Base-by-base conservation (phyloP, 2,329 filamentous ascomycete genomes). In the Xylariomycetidae sp. region DNA sequence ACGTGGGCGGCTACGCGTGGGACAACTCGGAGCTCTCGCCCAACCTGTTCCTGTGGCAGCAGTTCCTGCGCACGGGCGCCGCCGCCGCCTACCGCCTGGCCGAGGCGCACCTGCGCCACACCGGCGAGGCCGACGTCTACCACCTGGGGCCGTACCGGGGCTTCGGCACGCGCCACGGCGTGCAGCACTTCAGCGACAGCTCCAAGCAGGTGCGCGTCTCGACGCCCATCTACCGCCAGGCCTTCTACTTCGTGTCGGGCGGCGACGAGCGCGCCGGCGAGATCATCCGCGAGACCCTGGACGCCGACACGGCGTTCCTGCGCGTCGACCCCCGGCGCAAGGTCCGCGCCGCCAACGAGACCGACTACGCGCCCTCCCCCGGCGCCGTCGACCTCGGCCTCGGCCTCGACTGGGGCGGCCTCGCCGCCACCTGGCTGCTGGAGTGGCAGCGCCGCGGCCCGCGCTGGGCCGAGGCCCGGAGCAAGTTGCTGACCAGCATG, bases 21-120 rank as follows among this genome's bases (percentile, higher is more conserved):
- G 76, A 79, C 30, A 80, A 80, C 47, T 76, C 71, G 0, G 76
- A 81, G 48, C 60, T 81, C 0, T 79, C 75, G 0, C 72, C 76
- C 0, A 75, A 80, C 43, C 53, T 79, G 2, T 80, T 72, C 57
- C 68, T 80, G 44, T 80, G 76, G 76, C 67, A 66, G 4, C 72
- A 76, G 37, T 81, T 79, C 54, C 61, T 80, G 2, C 68, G 70
- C 8, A 79, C 74, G 0, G 74, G 74, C 0, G 61, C 70, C 2
- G 63, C 66, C 3, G 73, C 76, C 32, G 67, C 76, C 1, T 81
- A 71, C 45, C 64, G 70, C 0, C 67, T 79, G 29, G 74, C 75
- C 0, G 75, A 80, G 46, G 69, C 72, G 0, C 55, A 76, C 32
- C 70, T 71, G 0, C 62, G 75, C 1, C 76, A 80, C 34, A 75